Evolutionary conservation across 805 yeast species (phyloP).

Genomic region (Yamadazyma phyllophila): DNA sequence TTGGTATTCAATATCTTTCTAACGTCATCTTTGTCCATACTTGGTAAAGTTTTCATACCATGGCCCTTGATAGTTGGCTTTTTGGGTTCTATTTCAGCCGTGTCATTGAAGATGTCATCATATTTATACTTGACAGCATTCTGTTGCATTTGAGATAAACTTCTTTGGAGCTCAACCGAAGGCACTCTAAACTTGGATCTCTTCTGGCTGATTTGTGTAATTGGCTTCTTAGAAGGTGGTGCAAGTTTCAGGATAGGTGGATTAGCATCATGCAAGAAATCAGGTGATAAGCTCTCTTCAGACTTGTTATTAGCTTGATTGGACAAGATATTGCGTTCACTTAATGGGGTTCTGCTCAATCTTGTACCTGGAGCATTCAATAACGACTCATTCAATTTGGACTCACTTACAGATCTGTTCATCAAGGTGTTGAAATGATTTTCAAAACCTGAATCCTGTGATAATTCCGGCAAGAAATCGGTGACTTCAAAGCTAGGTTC

Average conservation of each 20-base stretch:
- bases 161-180: slow-evolving; percentile 40
- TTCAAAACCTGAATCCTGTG: slow-evolving; percentile 49
- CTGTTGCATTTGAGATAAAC: slow-evolving; percentile 12
- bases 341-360: slow-evolving; percentile 24
- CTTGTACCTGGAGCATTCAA: slow-evolving; percentile 19
- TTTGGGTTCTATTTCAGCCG: slow-evolving; percentile 7
- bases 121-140: slow-evolving; percentile 16
- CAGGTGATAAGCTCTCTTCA: slow-evolving; percentile 5
- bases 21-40: slow-evolving; percentile 47
- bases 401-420: slow-evolving; percentile 6
- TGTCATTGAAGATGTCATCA: slow-evolving; percentile 27
- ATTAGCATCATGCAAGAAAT: not conserved
- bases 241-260: slow-evolving; percentile 1
- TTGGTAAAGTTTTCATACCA: slow-evolving; percentile 49
- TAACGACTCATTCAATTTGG: slow-evolving; percentile 8
- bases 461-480: slow-evolving; percentile 45
- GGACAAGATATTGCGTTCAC: slow-evolving; percentile 28
- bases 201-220: slow-evolving; percentile 10
- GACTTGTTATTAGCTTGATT: slow-evolving; percentile 18
- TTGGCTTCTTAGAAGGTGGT: slow-evolving; percentile 5
- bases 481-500: slow-evolving; percentile 41
- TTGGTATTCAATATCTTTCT: slow-evolving; percentile 38
- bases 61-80: slow-evolving; percentile 41
- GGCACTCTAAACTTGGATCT: slow-evolving; percentile 40
- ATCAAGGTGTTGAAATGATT: slow-evolving; percentile 34